Conservation (phyloP, 2,329 filamentous ascomycete species). For the Dothidotthia symphoricarpi region DNA sequence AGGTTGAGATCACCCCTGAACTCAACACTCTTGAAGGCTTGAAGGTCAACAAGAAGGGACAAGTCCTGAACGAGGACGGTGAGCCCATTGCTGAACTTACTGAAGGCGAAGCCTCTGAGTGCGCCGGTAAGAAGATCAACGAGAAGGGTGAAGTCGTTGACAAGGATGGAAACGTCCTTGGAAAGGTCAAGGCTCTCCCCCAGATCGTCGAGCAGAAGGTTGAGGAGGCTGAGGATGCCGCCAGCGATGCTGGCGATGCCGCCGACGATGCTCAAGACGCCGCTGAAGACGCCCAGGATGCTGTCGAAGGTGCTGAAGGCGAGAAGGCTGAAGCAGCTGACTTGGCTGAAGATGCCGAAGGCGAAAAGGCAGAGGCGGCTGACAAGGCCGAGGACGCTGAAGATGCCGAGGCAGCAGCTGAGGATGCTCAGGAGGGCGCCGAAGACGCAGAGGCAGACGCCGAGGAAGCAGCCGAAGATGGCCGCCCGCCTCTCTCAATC, state of each 20-base stretch:
- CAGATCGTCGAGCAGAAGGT: constrained; percentile 42
- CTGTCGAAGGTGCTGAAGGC: constrained; percentile 32
- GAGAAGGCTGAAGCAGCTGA: background rate
- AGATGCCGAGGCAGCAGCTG: constrained; percentile 34
- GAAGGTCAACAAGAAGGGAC: constrained; percentile 60
- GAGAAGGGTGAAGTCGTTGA: constrained; percentile 64
- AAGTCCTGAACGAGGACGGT: constrained; percentile 53
- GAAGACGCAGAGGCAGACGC: constrained; percentile 33
- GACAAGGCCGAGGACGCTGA: constrained; percentile 36
- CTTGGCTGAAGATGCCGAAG: constrained; percentile 30
- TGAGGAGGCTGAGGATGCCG: background rate
- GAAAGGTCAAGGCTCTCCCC: constrained; percentile 57
- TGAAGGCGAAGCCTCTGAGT: constrained; percentile 60
- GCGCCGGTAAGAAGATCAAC: constrained; percentile 65
- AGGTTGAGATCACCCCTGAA: constrained; percentile 44
- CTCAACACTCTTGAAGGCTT: constrained; percentile 52
- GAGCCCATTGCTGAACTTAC: constrained; percentile 54
- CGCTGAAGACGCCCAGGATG: constrained; percentile 32
- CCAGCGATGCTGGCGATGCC: constrained; percentile 29
- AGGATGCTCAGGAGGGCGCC: constrained; percentile 34
- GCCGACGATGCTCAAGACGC: constrained; percentile 31
- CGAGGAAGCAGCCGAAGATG: constrained; percentile 28
- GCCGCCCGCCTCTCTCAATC: constrained; percentile 49
- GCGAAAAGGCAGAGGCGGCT: constrained; percentile 30
- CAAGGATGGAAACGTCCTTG: constrained; percentile 62